These are phyloP conservation scores for Aegilops umbellulata DNA, from an alignment of 176 grass and related monocot genomes.

Conservation along the genomic window DNA sequence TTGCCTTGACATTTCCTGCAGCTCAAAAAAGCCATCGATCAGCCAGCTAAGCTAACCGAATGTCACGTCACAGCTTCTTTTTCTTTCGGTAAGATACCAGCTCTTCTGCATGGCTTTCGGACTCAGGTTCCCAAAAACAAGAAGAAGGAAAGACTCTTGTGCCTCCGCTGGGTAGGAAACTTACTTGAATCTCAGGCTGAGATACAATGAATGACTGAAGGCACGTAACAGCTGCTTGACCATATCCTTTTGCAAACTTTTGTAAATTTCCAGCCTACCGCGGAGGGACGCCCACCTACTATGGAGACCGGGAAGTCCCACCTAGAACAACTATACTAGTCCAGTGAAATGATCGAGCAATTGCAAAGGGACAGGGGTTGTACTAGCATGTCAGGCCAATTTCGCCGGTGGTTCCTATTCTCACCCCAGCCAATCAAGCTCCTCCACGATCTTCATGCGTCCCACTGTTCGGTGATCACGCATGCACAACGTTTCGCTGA, in stretches of 20 bases:
- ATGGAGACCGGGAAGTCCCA: neutral
- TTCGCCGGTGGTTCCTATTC: neutral
- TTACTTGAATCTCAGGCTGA: neutral
- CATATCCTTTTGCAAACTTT: neutral
- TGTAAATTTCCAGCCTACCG: conserved; percentile 16
- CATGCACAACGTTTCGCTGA: neutral
- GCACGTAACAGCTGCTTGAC: neutral
- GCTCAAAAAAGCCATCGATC: neutral
- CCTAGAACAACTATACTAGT: neutral
- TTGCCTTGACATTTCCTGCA: neutral
- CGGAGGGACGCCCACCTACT: neutral
- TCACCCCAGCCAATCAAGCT: neutral
- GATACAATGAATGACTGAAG: neutral
- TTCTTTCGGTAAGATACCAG: neutral
- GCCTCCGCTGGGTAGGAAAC: neutral
- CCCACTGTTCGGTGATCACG: neutral
- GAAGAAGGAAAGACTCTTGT: neutral
- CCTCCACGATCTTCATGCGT: neutral
- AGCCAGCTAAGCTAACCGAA: neutral
- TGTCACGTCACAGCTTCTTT: neutral
- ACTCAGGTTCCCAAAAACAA: neutral
- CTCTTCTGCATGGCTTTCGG: neutral
- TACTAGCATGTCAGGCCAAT: neutral
- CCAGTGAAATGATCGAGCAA: neutral
- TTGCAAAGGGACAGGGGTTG: neutral